Conservation (phyloP, 2,329 filamentous ascomycete genomes). For the Colletotrichum tropicale region DNA sequence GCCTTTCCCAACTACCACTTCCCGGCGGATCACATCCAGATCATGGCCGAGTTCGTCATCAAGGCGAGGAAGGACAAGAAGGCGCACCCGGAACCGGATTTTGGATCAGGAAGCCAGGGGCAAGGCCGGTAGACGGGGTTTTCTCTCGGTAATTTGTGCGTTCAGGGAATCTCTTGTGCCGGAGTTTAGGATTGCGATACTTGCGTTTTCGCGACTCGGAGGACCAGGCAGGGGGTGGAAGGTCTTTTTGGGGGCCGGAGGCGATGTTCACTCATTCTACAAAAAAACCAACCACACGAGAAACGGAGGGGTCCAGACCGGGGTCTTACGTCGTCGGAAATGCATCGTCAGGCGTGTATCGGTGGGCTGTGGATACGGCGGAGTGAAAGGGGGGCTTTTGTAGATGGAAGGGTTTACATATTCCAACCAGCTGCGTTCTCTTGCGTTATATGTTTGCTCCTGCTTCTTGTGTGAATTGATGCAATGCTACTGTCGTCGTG, state of each 20-base stretch:
- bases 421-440: constrained; percentile 17
- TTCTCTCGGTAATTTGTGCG: background rate
- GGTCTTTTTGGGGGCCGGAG: constrained; percentile 1
- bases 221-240: constrained; percentile 5
- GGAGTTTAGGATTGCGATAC: constrained; percentile 24
- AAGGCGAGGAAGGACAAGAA: constrained; percentile 87
- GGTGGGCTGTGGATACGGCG: constrained; percentile 4
- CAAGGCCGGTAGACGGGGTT: constrained; percentile 15
- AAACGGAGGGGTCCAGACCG: background rate
- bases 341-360: constrained; percentile 6
- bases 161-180: constrained; percentile 22
- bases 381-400: constrained; percentile 10
- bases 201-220: constrained; percentile 17
- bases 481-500: background rate
- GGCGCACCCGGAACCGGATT: constrained; percentile 63
- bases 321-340: constrained; percentile 4
- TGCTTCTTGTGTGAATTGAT: background rate
- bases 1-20: constrained; percentile 96
- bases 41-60: constrained; percentile 88
- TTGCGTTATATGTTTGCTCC: background rate
- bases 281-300: background rate
- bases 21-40: constrained; percentile 89
- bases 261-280: constrained; percentile 6
- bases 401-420: constrained; percentile 20
- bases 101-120: constrained; percentile 44